Conservation (phyloP, 768 basidiomycete genomes). For the Leccinum rimulosum region DNA sequence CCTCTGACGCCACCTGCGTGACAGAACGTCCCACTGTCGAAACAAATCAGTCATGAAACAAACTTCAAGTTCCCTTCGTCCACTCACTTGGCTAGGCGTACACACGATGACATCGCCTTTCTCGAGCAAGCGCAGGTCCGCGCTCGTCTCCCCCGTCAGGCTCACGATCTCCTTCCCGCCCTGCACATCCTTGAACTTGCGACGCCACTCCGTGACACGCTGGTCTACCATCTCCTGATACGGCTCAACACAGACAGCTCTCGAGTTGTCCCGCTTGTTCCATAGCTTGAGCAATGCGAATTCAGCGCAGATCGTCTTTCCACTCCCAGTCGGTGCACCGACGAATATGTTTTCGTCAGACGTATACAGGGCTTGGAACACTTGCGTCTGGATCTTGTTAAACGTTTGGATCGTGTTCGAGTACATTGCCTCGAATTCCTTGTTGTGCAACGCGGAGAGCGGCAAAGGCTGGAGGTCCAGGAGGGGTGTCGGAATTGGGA, state of each 20-base stretch:
- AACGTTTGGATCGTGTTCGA: conserved; percentile 76
- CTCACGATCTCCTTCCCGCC: conserved; percentile 94
- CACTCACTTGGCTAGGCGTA: conserved; percentile 81
- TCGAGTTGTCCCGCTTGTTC: conserved; percentile 77
- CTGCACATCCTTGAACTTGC: conserved; percentile 78
- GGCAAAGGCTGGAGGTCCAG: conserved; percentile 92
- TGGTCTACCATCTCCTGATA: conserved; percentile 97
- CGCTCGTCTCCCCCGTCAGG: conserved; percentile 90
- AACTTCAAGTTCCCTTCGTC: not conserved
- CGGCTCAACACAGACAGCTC: conserved; percentile 94
- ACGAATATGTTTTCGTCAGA: conserved; percentile 97
- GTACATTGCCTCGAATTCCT: conserved; percentile 88
- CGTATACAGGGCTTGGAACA: conserved; percentile 96
- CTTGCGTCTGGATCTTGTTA: conserved; percentile 99
- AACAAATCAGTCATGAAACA: not conserved
- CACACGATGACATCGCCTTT: conserved; percentile 93
- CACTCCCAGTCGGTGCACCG: conserved; percentile 94
- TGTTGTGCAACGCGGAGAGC: conserved; percentile 88
- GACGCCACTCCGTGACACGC: conserved; percentile 84
- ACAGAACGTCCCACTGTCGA: conserved; percentile 88
- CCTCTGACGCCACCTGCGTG: conserved; percentile 92
- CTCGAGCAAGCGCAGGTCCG: conserved; percentile 85
- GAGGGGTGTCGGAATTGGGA: conserved; percentile 88
- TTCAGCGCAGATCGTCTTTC: conserved; percentile 97
- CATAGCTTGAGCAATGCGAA: conserved; percentile 94